These are phyloP conservation scores for Phytophthora syringae DNA, from an alignment of 352 stramenopile species.

Conservation along the genomic window DNA sequence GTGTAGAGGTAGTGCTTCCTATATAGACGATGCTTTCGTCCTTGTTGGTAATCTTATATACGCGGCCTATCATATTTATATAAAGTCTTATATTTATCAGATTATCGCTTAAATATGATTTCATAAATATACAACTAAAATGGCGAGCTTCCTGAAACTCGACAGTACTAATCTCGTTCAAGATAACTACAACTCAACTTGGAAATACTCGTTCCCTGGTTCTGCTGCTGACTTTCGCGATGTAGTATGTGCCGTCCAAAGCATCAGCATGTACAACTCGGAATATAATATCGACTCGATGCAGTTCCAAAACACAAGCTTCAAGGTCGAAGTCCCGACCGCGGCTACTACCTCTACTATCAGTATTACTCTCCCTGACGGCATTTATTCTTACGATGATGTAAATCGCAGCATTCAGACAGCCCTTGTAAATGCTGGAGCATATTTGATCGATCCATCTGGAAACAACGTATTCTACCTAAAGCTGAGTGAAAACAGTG, in stretches of 20 bases:
- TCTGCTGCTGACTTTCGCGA: conserved; percentile 2
- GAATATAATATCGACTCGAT: conserved; percentile 19
- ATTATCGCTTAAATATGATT: conserved; percentile 8
- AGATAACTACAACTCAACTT: conserved; percentile 10
- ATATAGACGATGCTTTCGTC: background rate
- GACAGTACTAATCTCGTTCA: conserved; percentile 17
- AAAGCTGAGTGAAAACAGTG: conserved; percentile 12
- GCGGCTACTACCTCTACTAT: conserved; percentile 12
- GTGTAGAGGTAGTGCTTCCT: background rate
- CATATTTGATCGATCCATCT: conserved; percentile 18
- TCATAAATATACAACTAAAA: conserved; percentile 13
- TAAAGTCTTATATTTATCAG: background rate
- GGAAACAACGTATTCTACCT: conserved; percentile 21
- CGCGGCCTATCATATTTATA: background rate
- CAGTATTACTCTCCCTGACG: background rate
- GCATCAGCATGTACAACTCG: background rate
- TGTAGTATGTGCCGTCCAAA: background rate
- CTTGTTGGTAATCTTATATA: conserved; percentile 6
- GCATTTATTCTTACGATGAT: conserved; percentile 12
- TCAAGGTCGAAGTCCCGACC: conserved; percentile 22
- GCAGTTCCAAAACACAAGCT: conserved; percentile 7
- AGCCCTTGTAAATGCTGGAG: conserved; percentile 12
- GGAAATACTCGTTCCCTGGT: conserved; percentile 10
- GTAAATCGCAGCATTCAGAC: conserved; percentile 14
- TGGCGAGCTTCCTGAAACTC: conserved; percentile 20